Evolutionary conservation across 345 rosid species (phyloP).

Genomic region (Aquilaria sinensis): DNA sequence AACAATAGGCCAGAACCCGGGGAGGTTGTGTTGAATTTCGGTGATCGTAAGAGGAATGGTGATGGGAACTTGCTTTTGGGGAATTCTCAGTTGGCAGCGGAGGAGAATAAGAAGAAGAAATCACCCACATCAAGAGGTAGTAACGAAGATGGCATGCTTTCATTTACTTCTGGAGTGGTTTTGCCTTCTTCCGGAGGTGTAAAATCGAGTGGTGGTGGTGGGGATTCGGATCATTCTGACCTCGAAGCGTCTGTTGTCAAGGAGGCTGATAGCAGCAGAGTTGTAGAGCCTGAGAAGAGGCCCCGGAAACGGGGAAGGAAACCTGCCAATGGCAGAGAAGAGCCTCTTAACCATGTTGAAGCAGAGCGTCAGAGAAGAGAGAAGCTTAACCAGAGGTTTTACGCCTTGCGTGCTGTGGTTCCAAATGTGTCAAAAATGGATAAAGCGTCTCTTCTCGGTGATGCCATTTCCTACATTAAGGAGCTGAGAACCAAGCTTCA

Average conservation of each 20-base stretch:
- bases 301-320: constrained; percentile 88
- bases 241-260: constrained; percentile 82
- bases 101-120: constrained; percentile 62
- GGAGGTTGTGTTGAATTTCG: constrained; percentile 60
- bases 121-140: constrained; percentile 54
- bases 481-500: constrained; percentile 73
- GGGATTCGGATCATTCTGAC: constrained; percentile 91
- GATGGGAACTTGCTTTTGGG: constrained; percentile 46
- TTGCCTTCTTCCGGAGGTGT: constrained; percentile 48
- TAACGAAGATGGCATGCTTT: constrained; percentile 79
- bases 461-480: constrained; percentile 78
- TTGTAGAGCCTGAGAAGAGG: constrained; percentile 73
- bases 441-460: constrained; percentile 92
- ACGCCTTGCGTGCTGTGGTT: constrained; percentile 82
- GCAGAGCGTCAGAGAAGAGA: constrained; percentile 99
- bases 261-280: constrained; percentile 56
- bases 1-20: constrained; percentile 60
- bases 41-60: constrained; percentile 59
- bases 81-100: constrained; percentile 36
- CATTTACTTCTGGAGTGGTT: constrained; percentile 68
- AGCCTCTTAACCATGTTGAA: constrained; percentile 92
- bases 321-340: constrained; percentile 96
- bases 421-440: constrained; percentile 98
- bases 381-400: constrained; percentile 89
- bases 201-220: constrained; percentile 49